A percentile compares a stretch with the other conserved stretches of the same genome.
These are phyloP conservation scores for Fomitopsis palustris DNA, from an alignment of 1,284 basidiomycete genomes.

Conservation along the genomic window DNA sequence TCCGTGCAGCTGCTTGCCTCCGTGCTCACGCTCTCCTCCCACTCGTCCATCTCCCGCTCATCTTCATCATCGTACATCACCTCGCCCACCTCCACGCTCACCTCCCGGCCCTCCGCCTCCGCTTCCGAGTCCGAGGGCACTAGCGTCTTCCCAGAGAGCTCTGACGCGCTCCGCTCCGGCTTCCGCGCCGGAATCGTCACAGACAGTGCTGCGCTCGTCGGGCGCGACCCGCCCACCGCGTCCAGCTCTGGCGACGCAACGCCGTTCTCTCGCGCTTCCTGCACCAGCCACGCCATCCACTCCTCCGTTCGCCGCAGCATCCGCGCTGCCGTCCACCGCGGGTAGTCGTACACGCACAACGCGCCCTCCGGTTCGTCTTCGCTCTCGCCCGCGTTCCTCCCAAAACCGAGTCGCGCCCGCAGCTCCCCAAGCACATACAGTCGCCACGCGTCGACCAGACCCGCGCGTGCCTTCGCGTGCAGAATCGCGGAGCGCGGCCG, in stretches of 20 bases:
- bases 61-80: conserved; percentile 27
- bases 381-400: conserved; percentile 2
- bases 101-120: neutral
- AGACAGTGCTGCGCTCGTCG: neutral
- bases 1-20: conserved; percentile 52
- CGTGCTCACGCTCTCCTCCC: conserved; percentile 30
- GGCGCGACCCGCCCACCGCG: neutral
- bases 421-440: conserved; percentile 56
- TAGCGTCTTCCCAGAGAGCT: conserved; percentile 2
- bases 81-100: conserved; percentile 6
- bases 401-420: conserved; percentile 20
- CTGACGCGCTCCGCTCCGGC: neutral
- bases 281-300: conserved; percentile 43
- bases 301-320: conserved; percentile 47
- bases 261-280: conserved; percentile 31
- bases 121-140: neutral
- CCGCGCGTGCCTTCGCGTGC: conserved; percentile 67
- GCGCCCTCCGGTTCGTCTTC: neutral
- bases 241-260: neutral
- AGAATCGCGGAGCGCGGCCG: conserved; percentile 30
- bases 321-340: conserved; percentile 52
- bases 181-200: neutral
- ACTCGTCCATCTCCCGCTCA: conserved; percentile 26
- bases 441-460: conserved; percentile 73
- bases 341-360: conserved; percentile 32